Evolutionary conservation across 75 land plant species (phyloP), one percentile per base, ranked within the genome.

Genomic region (Pinus albicaulis): DNA sequence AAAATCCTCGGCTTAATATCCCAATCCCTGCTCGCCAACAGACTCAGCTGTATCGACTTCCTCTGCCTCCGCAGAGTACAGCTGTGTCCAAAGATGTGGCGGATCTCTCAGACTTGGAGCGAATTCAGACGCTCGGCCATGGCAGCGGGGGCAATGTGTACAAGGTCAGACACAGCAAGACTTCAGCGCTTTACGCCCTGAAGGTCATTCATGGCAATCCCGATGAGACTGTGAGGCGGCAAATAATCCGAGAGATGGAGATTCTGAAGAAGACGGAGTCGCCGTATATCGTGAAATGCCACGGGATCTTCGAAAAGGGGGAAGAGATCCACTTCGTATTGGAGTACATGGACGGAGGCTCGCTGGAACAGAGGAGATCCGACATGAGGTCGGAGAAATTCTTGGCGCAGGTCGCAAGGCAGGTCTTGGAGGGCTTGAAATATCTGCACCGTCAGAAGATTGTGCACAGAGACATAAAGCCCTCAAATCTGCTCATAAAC

Each of bases 381-480:
- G 38, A 38, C 16, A 36, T 17, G 15, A n/a, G 25, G 36, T 4
- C 55, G 3, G 85, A 85, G 76, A 20, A 74, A 22, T 82, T 60
- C 66, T 76, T 91, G 14, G 73, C 92, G 12, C 78, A 78, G 76
- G 78, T 85, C 8, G 79, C 93, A 2, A 62, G 80, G 16, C 93
- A 91, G 87, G 82, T 88, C 3, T 88, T 94, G 59, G 38, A 26
- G 59, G 98, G 98, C 1, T 82, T 94, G 34, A 74, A 69, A 24
- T 94, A 94, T 79, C 86, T 94, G 24, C 98, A 94, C 85, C 41
- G 81, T 13, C 74, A 86, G 5, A 80, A 76, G 65, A 94, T 94
- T 75, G 98, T 94, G n/a, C 98, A 94, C 78, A 87, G 98, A 24
- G 98, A 94, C 84, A 94, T 94, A 64, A 94, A 94, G 80, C 98